Conservation (phyloP, 345 rosid genomes). For the Nephelium lappaceum region DNA sequence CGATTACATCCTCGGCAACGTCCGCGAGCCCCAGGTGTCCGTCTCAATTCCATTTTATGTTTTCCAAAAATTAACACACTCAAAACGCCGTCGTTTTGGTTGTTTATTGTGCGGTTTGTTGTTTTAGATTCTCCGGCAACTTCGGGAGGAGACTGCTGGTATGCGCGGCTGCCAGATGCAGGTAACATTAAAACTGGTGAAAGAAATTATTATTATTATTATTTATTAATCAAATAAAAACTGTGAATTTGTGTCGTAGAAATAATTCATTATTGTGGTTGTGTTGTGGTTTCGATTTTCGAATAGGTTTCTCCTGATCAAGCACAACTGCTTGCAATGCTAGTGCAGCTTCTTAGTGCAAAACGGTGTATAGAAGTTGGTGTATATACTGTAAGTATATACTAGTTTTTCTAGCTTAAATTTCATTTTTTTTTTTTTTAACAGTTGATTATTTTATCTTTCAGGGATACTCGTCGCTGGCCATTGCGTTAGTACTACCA, state of each 20-base stretch:
- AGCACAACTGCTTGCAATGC: constrained; percentile 89
- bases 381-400: constrained; percentile 70
- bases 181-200: constrained; percentile 32
- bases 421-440: not conserved
- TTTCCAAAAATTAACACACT: not conserved
- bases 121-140: constrained; percentile 69
- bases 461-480: constrained; percentile 94
- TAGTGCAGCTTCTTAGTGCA: constrained; percentile 82
- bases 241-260: not conserved
- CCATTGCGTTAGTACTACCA: constrained; percentile 78
- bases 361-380: constrained; percentile 87
- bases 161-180: constrained; percentile 93
- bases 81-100: constrained; percentile 1
- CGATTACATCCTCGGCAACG: constrained; percentile 78
- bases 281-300: not conserved
- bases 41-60: not conserved
- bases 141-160: constrained; percentile 84
- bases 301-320: constrained; percentile 90
- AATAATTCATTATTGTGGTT: not conserved
- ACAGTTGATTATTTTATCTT: not conserved
- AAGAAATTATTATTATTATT: not conserved
- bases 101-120: not conserved
- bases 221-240: not conserved
- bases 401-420: not conserved
- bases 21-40: constrained; percentile 73